Base-by-base conservation (phyloP, 805 yeast species). In the Ogataea parapolymorpha region DNA sequence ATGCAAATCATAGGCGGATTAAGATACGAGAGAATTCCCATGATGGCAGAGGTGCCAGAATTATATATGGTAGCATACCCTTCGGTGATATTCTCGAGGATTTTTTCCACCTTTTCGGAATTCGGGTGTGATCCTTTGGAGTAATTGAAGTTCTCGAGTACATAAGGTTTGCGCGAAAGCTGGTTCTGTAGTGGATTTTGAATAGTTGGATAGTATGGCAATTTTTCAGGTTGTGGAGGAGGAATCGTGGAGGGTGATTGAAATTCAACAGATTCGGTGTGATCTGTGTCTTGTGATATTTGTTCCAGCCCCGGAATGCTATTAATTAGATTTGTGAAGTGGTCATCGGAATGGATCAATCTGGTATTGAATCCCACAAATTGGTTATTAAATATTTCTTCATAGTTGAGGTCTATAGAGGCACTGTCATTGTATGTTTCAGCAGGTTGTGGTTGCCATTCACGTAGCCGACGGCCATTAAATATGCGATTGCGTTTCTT, bases 41-140 rank as follows among this genome's bases (percentile, higher is more conserved):
- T 67, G 32, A 74, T 72, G 0, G 81, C 79, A 20, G 74, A 62
- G 6, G 77, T 62, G 1, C 81, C 80, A 1, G 79, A 71, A 32
- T 67, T 67, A 44, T 76, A 76, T 2, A 71, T 63, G 0, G 74
- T 70, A 0, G 70, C 76, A 49, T 69, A 55, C 3, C 73, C 72
- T 25, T 68, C 69, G 1, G 75, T 66, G 32, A 75, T 65, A 26
- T 66, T 63, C 31, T 65, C 68, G 14, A 76, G 53, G n/a, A 68
- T 67, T 39, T 61, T 64, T 50, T 76, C 80, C 14, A 70, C 72
- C 29, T 67, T 62, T 40, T 65, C 71, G 12, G 76, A 65, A 47
- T 70, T 74, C 4, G 77, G 77, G 49, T 74, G 77, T 11, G 67
- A 56, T 5, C 65, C 50, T 39, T 75, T 63, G 0, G 77, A 66